Evolutionary conservation across 2,329 filamentous ascomycete species (phyloP), one percentile per base, ranked within the genome.

Genomic region (Ophiostoma sp.): DNA sequence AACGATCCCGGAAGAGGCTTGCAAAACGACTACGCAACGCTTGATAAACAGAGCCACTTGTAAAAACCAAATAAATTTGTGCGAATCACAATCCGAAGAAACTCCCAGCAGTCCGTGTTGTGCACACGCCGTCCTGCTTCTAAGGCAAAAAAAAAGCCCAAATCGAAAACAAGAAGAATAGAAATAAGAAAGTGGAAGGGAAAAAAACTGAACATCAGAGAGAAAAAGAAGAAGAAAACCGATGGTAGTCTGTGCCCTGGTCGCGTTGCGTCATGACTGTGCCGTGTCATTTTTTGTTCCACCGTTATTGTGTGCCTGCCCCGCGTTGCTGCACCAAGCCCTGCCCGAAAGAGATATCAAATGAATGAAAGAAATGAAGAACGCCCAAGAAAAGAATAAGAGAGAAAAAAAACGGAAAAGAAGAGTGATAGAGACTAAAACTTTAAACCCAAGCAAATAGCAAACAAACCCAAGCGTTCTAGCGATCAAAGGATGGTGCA

Each of bases 401-500:
- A 48, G n/a, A 23, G 15, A 54, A 23, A 27, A 27, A 23, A n/a
- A n/a, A n/a, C n/a, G n/a, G 35, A 36, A 31, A 44, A 44, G 4
- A 15, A 57, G 20, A 44, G 13, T 44, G 7, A 48, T n/a, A 35
- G 27, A 48, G 20, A 35, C 11, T 1, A 1, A 33, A 35, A 31
- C 13, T 60, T 1, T 1, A 10, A 15, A 23, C 7, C 13, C 31
- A 60, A 60, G 33, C 10, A 3, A 31, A 31, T 1, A 31, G 27
- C 27, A 31, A 31, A 31, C 27, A 31, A 31, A 31, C 27, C 3
- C 27, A 31, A 31, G 27, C 27, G 27, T 1, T 31, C 27, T 31
- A 31, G 27, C 27, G 7, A 65, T 65, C 75, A 84, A 60, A 84
- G 76, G 68, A 84, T 83, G 15, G 79, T 77, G 71, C 83, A 84